These are phyloP conservation scores for Fusarium virguliforme DNA, from an alignment of 2,329 filamentous ascomycete genomes.

Conservation along the genomic window DNA sequence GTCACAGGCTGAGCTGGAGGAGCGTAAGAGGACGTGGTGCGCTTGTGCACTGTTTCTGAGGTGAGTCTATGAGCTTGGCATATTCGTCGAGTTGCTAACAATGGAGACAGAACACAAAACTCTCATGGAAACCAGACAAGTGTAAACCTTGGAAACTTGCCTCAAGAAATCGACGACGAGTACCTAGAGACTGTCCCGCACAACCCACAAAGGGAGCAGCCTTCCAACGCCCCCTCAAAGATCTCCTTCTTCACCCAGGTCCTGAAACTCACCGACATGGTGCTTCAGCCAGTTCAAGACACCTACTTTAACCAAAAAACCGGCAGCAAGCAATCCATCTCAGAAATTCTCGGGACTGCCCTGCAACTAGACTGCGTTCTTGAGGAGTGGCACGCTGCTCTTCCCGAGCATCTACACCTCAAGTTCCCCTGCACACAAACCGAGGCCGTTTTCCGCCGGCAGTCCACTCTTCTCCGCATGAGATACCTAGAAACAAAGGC, in stretches of 20 bases:
- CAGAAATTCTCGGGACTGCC: constrained; percentile 37
- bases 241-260: constrained; percentile 47
- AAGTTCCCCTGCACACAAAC: constrained; percentile 40
- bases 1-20: constrained; percentile 43
- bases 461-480: constrained; percentile 46
- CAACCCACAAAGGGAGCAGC: constrained; percentile 29
- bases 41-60: constrained; percentile 44
- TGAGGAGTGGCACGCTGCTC: constrained; percentile 43
- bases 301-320: constrained; percentile 27
- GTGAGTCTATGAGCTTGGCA: background rate
- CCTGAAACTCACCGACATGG: constrained; percentile 41
- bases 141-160: constrained; percentile 36
- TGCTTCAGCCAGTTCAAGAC: constrained; percentile 44
- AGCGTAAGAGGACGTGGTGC: constrained; percentile 50
- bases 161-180: constrained; percentile 48
- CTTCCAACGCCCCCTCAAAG: constrained; percentile 41
- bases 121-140: constrained; percentile 29
- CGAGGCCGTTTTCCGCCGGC: constrained; percentile 44
- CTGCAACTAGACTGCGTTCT: constrained; percentile 43
- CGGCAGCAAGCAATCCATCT: constrained; percentile 14
- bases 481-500: constrained; percentile 49
- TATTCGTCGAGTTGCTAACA: background rate
- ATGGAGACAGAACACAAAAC: constrained; percentile 39
- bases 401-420: constrained; percentile 43
- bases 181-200: constrained; percentile 36